Evolutionary conservation across 352 stramenopile species (phyloP).

Genomic region (Thraustotheca clavata): DNA sequence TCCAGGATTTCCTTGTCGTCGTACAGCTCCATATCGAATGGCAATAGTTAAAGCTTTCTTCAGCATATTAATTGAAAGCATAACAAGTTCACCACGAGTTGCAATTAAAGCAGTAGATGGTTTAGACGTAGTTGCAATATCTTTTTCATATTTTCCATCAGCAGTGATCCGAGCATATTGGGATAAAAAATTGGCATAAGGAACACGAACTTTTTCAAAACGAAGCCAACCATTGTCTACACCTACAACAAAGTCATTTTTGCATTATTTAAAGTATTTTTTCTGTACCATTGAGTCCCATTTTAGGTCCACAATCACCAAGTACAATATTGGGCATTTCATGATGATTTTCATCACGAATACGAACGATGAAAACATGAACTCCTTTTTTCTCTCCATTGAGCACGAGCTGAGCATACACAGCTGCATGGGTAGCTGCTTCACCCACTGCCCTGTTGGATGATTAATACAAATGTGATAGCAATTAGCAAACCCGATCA

Average conservation of each 20-base stretch:
- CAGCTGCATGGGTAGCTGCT: conserved; percentile 91
- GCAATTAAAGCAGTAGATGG: conserved; percentile 67
- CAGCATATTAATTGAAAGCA: conserved; percentile 60
- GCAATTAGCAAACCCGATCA: conserved; percentile 58
- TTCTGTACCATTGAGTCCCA: conserved; percentile 45
- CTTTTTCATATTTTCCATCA: conserved; percentile 51
- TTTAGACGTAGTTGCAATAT: conserved; percentile 47
- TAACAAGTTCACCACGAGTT: conserved; percentile 70
- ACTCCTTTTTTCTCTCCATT: conserved; percentile 74
- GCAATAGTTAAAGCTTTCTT: conserved; percentile 89
- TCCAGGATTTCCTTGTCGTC: conserved; percentile 63
- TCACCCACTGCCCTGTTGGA: conserved; percentile 61
- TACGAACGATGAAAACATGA: conserved; percentile 95
- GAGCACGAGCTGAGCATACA: conserved; percentile 90
- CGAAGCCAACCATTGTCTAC: conserved; percentile 74
- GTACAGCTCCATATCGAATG: conserved; percentile 89
- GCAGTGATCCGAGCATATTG: conserved; percentile 56
- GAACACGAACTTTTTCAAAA: conserved; percentile 63
- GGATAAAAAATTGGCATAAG: conserved; percentile 63
- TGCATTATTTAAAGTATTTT: neutral
- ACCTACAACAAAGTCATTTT: conserved; percentile 23
- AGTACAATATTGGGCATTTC: conserved; percentile 42
- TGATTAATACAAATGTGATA: neutral
- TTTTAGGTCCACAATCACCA: conserved; percentile 60
- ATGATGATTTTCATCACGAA: conserved; percentile 56